Conservation (phyloP, 306 rosid genomes). For the Casuarina glauca region DNA sequence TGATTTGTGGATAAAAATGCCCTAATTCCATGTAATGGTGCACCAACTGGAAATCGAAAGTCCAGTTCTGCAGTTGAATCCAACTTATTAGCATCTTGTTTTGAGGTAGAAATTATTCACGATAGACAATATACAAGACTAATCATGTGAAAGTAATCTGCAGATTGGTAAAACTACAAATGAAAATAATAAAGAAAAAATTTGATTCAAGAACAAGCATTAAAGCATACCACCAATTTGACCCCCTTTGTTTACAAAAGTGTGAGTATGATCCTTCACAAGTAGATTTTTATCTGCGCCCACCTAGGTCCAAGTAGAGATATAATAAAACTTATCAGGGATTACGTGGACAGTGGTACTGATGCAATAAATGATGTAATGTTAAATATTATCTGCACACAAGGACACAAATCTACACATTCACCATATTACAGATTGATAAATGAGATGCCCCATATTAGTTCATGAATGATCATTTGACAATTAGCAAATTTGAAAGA, state of each 20-base stretch:
- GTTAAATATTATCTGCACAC: too few relatives aligned
- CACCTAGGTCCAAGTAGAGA: constrained; percentile 53
- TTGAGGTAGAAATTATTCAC: neutral
- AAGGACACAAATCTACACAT: too few relatives aligned
- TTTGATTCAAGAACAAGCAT: constrained; percentile 21
- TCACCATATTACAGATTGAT: too few relatives aligned
- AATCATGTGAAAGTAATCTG: constrained; percentile 5
- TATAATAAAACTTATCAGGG: constrained; percentile 19
- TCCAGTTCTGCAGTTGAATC: constrained; percentile 78
- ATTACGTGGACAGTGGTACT: neutral
- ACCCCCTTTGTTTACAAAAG: constrained; percentile 94
- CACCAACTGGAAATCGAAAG: constrained; percentile 92
- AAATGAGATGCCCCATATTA: too few relatives aligned
- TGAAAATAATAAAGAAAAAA: constrained; percentile 3
- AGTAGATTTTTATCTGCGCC: constrained; percentile 89
- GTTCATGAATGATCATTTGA: too few relatives aligned
- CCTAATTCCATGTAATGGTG: constrained; percentile 90
- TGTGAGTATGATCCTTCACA: constrained; percentile 94
- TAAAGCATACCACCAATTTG: constrained; percentile 78
- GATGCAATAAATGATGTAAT: too few relatives aligned
- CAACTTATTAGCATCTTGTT: constrained; percentile 22
- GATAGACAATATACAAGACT: constrained; percentile 14
- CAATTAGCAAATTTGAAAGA: too few relatives aligned
- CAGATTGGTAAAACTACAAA: constrained; percentile 1
- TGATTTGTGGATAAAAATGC: constrained; percentile 96